Evolutionary conservation across 257 asterid genomes (phyloP), one percentile per base, ranked within the genome.

Genomic region (Thymus quinquecostatus): DNA sequence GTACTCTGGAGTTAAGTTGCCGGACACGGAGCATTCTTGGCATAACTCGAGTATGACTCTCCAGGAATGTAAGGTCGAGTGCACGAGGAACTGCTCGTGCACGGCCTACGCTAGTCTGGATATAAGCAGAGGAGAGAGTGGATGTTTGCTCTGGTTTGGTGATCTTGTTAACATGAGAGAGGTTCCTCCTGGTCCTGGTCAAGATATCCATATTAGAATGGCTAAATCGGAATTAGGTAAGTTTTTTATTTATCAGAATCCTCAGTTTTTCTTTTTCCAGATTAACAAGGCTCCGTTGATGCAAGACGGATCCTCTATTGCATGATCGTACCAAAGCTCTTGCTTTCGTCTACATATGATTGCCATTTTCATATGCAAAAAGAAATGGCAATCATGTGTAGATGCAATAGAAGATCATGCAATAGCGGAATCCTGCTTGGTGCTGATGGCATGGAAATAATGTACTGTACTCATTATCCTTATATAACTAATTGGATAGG

Each of bases 191-290:
- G 28, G 6, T 71, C 50, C 59, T 13, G 83, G 78, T 4, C 78
- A 80, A 21, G 72, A 75, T 32, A 41, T 83, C 60, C 77, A 80
- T 56, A 77, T 83, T 14, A 70, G 84, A 50, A 60, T 82, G 68
- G 74, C 82, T n/a, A 60, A 80, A 27, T 77, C 87, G 36, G 83
- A 83, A 38, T 8, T 75, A 38, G 75, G 83, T 82, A 72, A n/a
- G 9, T 2, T 51, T 14, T 50, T 27, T 6, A 50, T 50, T 27
- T 6, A 50, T 14, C 9, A 50, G 28, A 50, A 47, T 47, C 51
- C 51, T 11, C 47, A 5, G 47, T 41, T 2, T 41, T 4, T 9
- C 5, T 36, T 36, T 1, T 36, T 21, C 21, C 21, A 21, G 21
- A 21, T 21, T 36, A 36, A 1, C 40, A 36, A 43, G 48, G 10